A percentile compares a stretch with the other conserved stretches of the same genome.
These are phyloP conservation scores for Thermoascus crustaceus DNA, from an alignment of 2,329 filamentous ascomycete genomes.

Conservation along the genomic window DNA sequence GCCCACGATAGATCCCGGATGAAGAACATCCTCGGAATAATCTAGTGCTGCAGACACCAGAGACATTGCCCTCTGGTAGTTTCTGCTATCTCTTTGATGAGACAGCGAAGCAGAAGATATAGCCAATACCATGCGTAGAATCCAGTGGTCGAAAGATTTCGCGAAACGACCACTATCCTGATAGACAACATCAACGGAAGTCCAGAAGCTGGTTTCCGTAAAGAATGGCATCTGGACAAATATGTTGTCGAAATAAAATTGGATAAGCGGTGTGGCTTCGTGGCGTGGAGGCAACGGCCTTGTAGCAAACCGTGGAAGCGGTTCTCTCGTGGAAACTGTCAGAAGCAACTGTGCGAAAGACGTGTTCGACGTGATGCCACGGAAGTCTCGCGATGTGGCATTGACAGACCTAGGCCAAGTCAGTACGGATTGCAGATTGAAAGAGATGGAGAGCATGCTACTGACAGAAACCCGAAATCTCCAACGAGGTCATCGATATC, in stretches of 20 bases:
- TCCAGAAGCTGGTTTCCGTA: slow-evolving; percentile 67
- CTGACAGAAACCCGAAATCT: slow-evolving; percentile 84
- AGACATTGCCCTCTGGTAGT: slow-evolving; percentile 52
- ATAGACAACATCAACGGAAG: slow-evolving; percentile 74
- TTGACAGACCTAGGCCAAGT: slow-evolving; percentile 64
- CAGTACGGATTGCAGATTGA: slow-evolving; percentile 9
- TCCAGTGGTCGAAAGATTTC: slow-evolving; percentile 67
- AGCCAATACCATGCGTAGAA: slow-evolving; percentile 81
- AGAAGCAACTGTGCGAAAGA: slow-evolving; percentile 11
- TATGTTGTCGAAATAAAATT: slow-evolving; percentile 78
- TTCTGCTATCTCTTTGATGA: slow-evolving; percentile 54
- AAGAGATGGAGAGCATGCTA: slow-evolving; percentile 7
- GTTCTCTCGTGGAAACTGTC: slow-evolving; percentile 71
- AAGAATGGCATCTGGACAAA: slow-evolving; percentile 77
- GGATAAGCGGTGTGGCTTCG: slow-evolving; percentile 59
- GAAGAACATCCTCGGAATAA: slow-evolving; percentile 72
- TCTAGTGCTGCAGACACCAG: slow-evolving; percentile 61
- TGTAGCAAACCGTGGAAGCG: slow-evolving; percentile 53
- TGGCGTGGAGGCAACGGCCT: slow-evolving; percentile 65
- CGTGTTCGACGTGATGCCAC: slow-evolving; percentile 56
- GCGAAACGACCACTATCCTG: slow-evolving; percentile 57
- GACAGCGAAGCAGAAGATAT: slow-evolving; percentile 71
- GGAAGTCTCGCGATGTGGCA: slow-evolving; percentile 88
- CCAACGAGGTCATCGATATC: slow-evolving; percentile 89
- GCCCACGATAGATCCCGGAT: slow-evolving; percentile 73